Evolutionary conservation across 2,329 filamentous ascomycete species (phyloP), one percentile per base, ranked within the genome.

Genomic region (Ceratocystis cacaofunesta): DNA sequence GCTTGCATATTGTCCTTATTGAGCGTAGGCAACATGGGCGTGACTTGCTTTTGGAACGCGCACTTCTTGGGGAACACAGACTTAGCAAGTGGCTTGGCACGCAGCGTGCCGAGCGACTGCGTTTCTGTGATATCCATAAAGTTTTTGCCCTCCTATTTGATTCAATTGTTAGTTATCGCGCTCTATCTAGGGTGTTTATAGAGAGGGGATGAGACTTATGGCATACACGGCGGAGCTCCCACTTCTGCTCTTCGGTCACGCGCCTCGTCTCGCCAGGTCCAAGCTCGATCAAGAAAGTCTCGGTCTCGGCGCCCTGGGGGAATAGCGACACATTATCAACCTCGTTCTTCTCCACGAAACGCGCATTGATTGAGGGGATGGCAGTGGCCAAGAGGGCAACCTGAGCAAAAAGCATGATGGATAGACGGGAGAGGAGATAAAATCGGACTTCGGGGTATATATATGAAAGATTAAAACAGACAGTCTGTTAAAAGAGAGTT

Each of bases 101-200:
- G 73, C 66, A 65, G 63, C 6, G 65, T 36, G 17, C 68, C 68
- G 68, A 88, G 81, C 62, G 88, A 81, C 63, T 80, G 78, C 65
- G 85, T 83, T 52, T 90, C 82, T 68, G 94, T 96, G 72, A 97
- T 92, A 76, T 97, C 92, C 82, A 97, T 95, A 80, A 97, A 97
- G 72, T 86, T 88, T 70, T 86, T 81, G 71, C 91, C 91, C 73
- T 89, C 82, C 90, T 95, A 36, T 41, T 41, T 41, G 36, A 41
- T 15, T 41, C 36, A 5, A 41, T 15, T 41, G 36, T 41, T 41
- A 41, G 36, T 15, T 41, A 41, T 15, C 36, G 36, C 36, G 36
- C 36, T 5, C 10, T 5, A 41, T 41, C 36, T 41, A 4, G 3
- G 10, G 10, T 41, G 12, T 41, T 12, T 41, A 5, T 15, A 22